These are phyloP conservation scores for Rhododendron williamsianum DNA, from an alignment of 148 eudicot genomes.

Conservation along the genomic window DNA sequence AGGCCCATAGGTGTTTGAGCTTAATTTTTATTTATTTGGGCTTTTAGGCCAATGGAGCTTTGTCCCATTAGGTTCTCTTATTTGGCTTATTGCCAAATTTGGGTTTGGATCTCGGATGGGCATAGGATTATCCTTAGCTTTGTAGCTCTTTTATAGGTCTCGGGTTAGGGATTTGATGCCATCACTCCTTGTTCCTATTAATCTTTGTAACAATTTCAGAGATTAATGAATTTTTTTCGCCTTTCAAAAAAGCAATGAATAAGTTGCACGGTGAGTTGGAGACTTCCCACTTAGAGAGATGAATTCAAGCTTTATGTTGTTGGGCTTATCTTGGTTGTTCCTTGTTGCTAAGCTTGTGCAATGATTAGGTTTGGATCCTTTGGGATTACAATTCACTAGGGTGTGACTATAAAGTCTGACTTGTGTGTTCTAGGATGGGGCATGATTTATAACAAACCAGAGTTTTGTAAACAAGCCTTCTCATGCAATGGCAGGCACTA, in stretches of 20 bases:
- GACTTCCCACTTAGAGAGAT: neutral
- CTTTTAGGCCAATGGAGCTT: too few species aligned
- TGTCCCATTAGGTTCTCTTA: too few species aligned
- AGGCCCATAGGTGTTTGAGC: too few species aligned
- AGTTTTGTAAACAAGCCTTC: neutral
- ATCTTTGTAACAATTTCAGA: too few species aligned
- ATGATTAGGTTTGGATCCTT: neutral
- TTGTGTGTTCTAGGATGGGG: neutral
- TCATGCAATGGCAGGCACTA: neutral
- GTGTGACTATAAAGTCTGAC: neutral
- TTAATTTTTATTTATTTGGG: too few species aligned
- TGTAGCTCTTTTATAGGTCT: too few species aligned
- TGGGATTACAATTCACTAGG: neutral
- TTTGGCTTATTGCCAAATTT: too few species aligned
- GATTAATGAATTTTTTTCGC: too few species aligned
- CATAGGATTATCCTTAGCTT: too few species aligned
- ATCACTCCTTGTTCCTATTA: too few species aligned
- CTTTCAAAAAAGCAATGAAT: neutral
- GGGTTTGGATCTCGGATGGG: too few species aligned
- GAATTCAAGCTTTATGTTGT: neutral
- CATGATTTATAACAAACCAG: neutral
- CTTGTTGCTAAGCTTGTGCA: neutral
- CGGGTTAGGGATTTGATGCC: too few species aligned
- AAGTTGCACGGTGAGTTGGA: neutral
- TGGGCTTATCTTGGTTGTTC: neutral